Conservation (phyloP, 1,284 basidiomycete species). For the Irpex sp. region DNA sequence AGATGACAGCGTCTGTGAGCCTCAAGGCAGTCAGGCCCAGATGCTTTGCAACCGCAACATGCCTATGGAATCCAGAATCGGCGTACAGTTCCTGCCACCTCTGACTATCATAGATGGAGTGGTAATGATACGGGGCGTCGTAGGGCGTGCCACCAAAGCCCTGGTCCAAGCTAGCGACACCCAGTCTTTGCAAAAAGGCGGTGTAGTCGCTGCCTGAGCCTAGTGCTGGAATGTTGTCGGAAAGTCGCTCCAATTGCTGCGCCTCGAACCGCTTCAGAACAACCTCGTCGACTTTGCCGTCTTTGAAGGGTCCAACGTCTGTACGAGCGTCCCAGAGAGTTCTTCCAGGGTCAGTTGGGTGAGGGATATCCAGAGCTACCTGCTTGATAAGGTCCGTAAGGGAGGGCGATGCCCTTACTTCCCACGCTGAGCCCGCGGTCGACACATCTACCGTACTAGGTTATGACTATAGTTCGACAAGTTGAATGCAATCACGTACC, state of each 20-base stretch:
- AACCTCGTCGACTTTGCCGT: conserved; percentile 30
- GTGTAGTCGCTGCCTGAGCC: conserved; percentile 76
- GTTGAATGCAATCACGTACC: conserved; percentile 35
- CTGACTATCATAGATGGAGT: conserved; percentile 74
- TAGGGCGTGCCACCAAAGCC: conserved; percentile 44
- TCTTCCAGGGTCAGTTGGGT: conserved; percentile 51
- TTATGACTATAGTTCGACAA: too few relatives aligned
- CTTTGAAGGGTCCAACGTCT: conserved; percentile 51
- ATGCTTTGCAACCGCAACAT: conserved; percentile 68
- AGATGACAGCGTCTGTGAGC: conserved; percentile 52
- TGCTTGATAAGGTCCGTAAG: conserved; percentile 72
- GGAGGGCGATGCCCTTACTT: conserved; percentile 62
- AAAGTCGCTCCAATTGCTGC: conserved; percentile 21
- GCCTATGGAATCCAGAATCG: conserved; percentile 70
- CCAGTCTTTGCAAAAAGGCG: conserved; percentile 70
- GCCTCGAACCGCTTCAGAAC: conserved; percentile 16
- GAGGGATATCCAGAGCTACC: conserved; percentile 65
- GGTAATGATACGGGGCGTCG: conserved; percentile 75
- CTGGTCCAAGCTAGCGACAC: conserved; percentile 52
- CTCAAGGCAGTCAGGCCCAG: conserved; percentile 62
- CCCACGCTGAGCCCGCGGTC: conserved; percentile 65
- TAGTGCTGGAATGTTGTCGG: conserved; percentile 30
- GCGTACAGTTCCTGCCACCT: conserved; percentile 71
- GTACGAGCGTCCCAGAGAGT: conserved; percentile 65
- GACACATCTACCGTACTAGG: conserved; percentile 20